phyloP scores from a whole-genome alignment of 2,329 filamentous ascomycete species.

The Botryotinia calthae region DNA sequence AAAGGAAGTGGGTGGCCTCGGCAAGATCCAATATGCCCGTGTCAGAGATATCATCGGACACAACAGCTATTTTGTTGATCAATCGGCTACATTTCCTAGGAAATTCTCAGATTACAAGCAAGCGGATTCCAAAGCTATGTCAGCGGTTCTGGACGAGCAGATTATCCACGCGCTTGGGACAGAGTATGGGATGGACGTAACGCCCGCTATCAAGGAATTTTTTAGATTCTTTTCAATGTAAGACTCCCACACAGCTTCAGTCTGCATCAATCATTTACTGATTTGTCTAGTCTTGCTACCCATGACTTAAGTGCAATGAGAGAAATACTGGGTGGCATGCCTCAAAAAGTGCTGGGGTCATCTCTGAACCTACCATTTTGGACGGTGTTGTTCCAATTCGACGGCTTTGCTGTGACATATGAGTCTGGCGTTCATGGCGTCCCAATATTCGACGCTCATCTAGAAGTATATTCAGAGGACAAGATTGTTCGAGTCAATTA shows the following conservation, averaged over 20 bases:
- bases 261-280: not conserved
- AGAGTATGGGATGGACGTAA: conserved; percentile 47
- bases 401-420: conserved; percentile 52
- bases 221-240: conserved; percentile 16
- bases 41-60: conserved; percentile 52
- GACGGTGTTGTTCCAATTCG: conserved; percentile 47
- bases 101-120: conserved; percentile 44
- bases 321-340: conserved; percentile 49
- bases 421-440: conserved; percentile 55
- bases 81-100: conserved; percentile 49
- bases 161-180: conserved; percentile 83
- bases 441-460: conserved; percentile 51
- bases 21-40: conserved; percentile 54
- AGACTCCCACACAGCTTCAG: not conserved
- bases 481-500: conserved; percentile 56
- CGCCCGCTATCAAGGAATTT: conserved; percentile 10
- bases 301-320: conserved; percentile 56
- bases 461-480: conserved; percentile 51
- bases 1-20: conserved; percentile 51
- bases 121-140: conserved; percentile 27
- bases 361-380: conserved; percentile 45
- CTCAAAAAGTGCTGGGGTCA: conserved; percentile 46
- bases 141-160: conserved; percentile 77
- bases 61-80: conserved; percentile 48
- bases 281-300: conserved; percentile 48